Evolutionary conservation across 768 basidiomycete genomes (phyloP).

Genomic region (Lactarius pseudohatsudake): DNA sequence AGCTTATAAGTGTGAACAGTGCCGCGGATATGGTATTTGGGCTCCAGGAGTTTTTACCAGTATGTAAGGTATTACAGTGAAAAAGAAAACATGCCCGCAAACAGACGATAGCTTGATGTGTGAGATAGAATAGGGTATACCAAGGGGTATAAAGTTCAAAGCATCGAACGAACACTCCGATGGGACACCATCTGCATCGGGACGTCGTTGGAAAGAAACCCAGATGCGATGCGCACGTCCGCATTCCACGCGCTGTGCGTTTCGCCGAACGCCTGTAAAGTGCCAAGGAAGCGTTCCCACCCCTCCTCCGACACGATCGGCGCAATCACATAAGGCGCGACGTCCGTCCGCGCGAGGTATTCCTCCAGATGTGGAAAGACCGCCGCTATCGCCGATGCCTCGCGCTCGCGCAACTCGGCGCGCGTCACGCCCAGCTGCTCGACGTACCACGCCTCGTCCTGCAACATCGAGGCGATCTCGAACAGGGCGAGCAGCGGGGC

Average conservation of each 20-base stretch:
- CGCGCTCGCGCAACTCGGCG: conserved; percentile 41
- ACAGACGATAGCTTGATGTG: not conserved
- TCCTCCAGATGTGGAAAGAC: conserved; percentile 31
- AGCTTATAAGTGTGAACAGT: no score
- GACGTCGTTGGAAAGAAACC: not conserved
- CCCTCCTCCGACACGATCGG: conserved; percentile 30
- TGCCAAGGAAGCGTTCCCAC: conserved; percentile 21
- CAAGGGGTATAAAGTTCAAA: not conserved
- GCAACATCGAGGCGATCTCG: conserved; percentile 50
- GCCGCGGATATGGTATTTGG: no score
- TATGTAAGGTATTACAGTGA: no score
- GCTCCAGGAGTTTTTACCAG: no score
- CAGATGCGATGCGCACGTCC: not conserved
- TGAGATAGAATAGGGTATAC: not conserved
- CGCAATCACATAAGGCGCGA: conserved; percentile 23
- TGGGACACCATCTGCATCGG: not conserved
- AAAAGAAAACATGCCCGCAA: not conserved
- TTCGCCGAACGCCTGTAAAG: conserved; percentile 7
- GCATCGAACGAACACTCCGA: conserved; percentile 18
- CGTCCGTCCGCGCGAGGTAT: conserved; percentile 22
- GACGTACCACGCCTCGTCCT: conserved; percentile 60
- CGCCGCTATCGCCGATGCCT: conserved; percentile 30
- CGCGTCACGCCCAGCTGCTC: conserved; percentile 51
- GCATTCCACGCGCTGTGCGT: not conserved
- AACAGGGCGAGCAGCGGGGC: conserved; percentile 55